Conservation (phyloP, 768 basidiomycete genomes). For the Tubosaeta brunneosetosa region DNA sequence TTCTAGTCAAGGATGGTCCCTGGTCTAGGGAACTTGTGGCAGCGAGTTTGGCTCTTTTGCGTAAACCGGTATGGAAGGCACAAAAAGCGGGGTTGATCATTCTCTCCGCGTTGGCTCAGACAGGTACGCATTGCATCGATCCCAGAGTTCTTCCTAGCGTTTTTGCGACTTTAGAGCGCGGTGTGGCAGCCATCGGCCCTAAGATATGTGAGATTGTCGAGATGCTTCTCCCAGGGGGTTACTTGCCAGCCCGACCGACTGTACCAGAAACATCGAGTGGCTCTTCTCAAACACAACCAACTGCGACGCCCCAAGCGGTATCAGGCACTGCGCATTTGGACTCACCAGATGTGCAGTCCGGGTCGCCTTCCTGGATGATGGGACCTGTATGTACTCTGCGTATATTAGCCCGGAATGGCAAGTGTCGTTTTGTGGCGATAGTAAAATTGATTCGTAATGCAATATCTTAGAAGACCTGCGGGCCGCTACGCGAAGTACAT, state of each 20-base stretch:
- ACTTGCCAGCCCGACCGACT: constrained; percentile 1
- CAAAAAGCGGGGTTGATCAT: constrained; percentile 24
- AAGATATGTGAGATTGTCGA: constrained; percentile 10
- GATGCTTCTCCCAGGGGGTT: constrained; percentile 16
- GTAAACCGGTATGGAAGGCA: constrained; percentile 7
- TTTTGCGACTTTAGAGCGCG: constrained; percentile 8
- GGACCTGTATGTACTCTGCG: constrained; percentile 7
- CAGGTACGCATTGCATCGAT: background rate
- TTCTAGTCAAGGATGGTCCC: constrained; percentile 5
- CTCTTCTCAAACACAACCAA: background rate
- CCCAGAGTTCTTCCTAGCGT: background rate
- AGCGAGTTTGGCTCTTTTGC: constrained; percentile 5
- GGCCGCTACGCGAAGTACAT: background rate
- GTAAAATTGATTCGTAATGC: background rate
- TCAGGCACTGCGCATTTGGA: background rate
- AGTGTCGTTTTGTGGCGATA: background rate
- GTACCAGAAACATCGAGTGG: no score
- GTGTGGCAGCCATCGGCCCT: constrained; percentile 4
- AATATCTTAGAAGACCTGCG: background rate
- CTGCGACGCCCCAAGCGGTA: background rate
- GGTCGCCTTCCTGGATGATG: constrained; percentile 1
- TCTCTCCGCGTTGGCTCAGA: constrained; percentile 6
- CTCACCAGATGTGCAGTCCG: background rate
- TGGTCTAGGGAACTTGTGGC: constrained; percentile 13
- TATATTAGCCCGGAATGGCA: constrained; percentile 1